Base-by-base conservation (phyloP, 139 green algal genomes). In the Chlamydomonas incerta region DNA sequence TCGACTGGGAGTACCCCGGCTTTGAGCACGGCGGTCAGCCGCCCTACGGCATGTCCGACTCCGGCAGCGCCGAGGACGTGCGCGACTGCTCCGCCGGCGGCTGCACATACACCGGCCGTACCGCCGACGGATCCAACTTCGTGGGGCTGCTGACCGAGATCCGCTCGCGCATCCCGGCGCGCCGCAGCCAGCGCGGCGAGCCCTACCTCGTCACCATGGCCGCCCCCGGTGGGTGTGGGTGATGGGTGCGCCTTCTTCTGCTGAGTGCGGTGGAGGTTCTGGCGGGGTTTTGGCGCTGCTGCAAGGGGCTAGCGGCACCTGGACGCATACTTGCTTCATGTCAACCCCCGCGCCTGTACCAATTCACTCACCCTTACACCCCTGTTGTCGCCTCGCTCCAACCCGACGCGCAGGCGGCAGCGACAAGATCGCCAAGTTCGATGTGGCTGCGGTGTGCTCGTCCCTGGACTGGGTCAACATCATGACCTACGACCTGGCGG, bases 1-100 rank as follows among this genome's bases (percentile, higher is more conserved):
- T 80, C 33, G 72, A 80, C 50, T 80, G 72, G 72, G 72, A 80
- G 72, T 80, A 63, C n/a, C 72, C 72, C 8, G 72, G 72, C 50
- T 81, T 76, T 24, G 70, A 76, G 70, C 70, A 76, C 70, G 70
- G 41, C 41, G 70, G 41, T 4, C 70, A 76, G 26, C 70, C 70
- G 41, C 70, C 70, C 24, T 76, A 76, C 70, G 70, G 70, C 35
- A 52, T 31, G 29, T 29, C 34, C 21, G 34, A 52, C 21, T 20
- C 6, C 68, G 68, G 68, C 35, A 52, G 15, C 34, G 33, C 68
- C 13, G 68, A 74, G 41, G 74, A 81, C 55, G 31, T 68, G 24
- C 52, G 55, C 2, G 74, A 81, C 55, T 81, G 74, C 34, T 26
- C 74, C 1, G 31, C 72, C n/a, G 24, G 13, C 50, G 28, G 14